Conservation (phyloP, 306 rosid species). For the Elaeagnus macrophylla region DNA sequence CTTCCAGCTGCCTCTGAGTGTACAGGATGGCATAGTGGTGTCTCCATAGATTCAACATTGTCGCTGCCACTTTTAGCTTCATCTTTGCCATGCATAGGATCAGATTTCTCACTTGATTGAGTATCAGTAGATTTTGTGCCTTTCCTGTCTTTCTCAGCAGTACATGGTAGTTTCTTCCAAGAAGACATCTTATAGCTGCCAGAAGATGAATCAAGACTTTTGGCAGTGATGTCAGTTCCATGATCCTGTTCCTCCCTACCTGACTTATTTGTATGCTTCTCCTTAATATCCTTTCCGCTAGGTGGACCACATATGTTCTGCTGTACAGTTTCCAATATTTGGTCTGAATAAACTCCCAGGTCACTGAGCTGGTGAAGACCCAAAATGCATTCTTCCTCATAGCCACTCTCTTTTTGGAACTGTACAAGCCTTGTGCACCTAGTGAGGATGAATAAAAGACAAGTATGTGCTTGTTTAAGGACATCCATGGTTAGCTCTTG, state of each 20-base stretch:
- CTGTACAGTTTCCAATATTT: conserved; percentile 33
- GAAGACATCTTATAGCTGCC: conserved; percentile 80
- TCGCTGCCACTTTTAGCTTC: conserved; percentile 24
- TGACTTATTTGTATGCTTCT: conserved; percentile 33
- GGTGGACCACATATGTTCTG: conserved; percentile 26
- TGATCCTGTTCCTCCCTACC: conserved; percentile 34
- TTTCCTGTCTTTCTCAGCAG: conserved; percentile 51
- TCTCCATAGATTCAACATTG: conserved; percentile 29
- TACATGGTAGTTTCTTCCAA: conserved; percentile 84
- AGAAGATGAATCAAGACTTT: conserved; percentile 53
- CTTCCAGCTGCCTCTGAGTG: conserved; percentile 40
- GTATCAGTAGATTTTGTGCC: conserved; percentile 28
- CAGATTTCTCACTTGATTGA: conserved; percentile 33
- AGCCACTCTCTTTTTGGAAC: conserved; percentile 84
- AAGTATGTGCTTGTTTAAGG: conserved; percentile 84
- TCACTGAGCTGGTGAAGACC: conserved; percentile 90
- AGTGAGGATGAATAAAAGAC: conserved; percentile 79
- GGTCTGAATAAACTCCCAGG: conserved; percentile 81
- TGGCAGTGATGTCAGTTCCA: conserved; percentile 34
- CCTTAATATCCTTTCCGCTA: conserved; percentile 28
- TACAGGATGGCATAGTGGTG: conserved; percentile 40
- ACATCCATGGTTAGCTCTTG: conserved; percentile 78
- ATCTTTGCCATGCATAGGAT: conserved; percentile 35
- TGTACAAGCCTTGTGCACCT: conserved; percentile 93
- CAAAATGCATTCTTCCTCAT: conserved; percentile 72